Evolutionary conservation across 345 rosid species (phyloP), one percentile per base, ranked within the genome.

Genomic region (Pistacia vera): DNA sequence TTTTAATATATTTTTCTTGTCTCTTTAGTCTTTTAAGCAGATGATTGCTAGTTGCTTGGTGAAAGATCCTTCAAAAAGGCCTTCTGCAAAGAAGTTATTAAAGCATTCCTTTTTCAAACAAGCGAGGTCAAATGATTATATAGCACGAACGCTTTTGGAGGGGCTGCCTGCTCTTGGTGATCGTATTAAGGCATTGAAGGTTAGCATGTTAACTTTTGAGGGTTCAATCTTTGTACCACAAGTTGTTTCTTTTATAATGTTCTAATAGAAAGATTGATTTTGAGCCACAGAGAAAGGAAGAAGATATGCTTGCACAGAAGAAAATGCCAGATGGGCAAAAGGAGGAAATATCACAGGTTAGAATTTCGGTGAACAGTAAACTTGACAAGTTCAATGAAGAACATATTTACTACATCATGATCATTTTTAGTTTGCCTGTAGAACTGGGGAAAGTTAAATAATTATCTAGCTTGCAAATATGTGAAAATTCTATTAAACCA

Each of bases 31-130:
- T 74, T 96, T 96, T 83, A 96, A 96, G 90, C 99, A 96, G 83
- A 96, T 96, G 99, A 93, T 90, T 74, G 99, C 99, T 36, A 96
- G 97, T 78, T 96, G 99, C 86, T 88, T 96, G 86, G 97, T 93
- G 33, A 96, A 96, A 87, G 99, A 96, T 83, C 99, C 98, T 71
- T 85, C 91, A 25, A 96, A 96, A 86, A 88, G 98, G 76, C 99
- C 98, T 56, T 88, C 99, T 46, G 92, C 97, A 28, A 89, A 83
- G 77, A 96, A 92, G 77, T 83, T 96, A 79, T 68, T 90, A 58
- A 96, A 87, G 85, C 98, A 96, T 84, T 84, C 97, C n/a, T 96
- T 96, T 86, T 96, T 96, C 83, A 96, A 83, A 88, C 99, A 96
- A 90, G 98, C 97, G 0, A 86, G 97, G 83, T 93, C 99, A 69